phyloP scores from a whole-genome alignment of 2,329 filamentous ascomycete species.

The Colletotrichum zoysiae region DNA sequence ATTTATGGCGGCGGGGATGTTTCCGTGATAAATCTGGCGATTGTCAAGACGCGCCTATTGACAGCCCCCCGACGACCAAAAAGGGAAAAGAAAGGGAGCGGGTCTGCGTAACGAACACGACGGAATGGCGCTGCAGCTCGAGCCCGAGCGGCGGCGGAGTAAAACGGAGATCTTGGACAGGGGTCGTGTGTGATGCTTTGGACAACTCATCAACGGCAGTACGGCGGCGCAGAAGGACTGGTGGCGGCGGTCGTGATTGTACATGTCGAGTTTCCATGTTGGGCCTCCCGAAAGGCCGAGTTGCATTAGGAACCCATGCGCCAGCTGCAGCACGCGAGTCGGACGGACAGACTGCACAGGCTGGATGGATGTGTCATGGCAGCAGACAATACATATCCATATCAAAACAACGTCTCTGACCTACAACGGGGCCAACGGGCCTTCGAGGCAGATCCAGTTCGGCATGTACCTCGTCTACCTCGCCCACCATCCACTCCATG shows the following conservation, averaged over 20 bases:
- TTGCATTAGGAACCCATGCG: constrained; percentile 29
- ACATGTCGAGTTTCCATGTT: constrained; percentile 23
- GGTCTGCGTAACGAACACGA: constrained; percentile 29
- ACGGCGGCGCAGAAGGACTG: constrained; percentile 26
- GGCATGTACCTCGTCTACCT: constrained; percentile 12
- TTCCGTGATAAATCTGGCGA: constrained; percentile 19
- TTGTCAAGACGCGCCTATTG: background rate
- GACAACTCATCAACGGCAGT: constrained; percentile 41
- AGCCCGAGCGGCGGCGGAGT: constrained; percentile 17
- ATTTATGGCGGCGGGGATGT: constrained; percentile 7
- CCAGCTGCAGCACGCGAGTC: constrained; percentile 35
- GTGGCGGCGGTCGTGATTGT: constrained; percentile 9
- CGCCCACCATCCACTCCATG: constrained; percentile 5
- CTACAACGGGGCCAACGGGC: background rate
- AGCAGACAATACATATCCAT: constrained; percentile 32
- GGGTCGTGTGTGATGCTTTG: constrained; percentile 32
- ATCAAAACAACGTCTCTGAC: constrained; percentile 18
- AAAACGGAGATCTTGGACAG: constrained; percentile 33
- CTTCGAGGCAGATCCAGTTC: constrained; percentile 1
- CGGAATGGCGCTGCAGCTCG: constrained; percentile 24
- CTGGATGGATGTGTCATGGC: constrained; percentile 16
- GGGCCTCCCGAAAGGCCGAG: constrained; percentile 31
- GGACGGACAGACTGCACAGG: constrained; percentile 6
- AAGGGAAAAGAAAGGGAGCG: constrained; percentile 5
- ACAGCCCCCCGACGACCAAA: background rate